Evolutionary conservation across 306 rosid genomes (phyloP).

Genomic region (Quercus alba): DNA sequence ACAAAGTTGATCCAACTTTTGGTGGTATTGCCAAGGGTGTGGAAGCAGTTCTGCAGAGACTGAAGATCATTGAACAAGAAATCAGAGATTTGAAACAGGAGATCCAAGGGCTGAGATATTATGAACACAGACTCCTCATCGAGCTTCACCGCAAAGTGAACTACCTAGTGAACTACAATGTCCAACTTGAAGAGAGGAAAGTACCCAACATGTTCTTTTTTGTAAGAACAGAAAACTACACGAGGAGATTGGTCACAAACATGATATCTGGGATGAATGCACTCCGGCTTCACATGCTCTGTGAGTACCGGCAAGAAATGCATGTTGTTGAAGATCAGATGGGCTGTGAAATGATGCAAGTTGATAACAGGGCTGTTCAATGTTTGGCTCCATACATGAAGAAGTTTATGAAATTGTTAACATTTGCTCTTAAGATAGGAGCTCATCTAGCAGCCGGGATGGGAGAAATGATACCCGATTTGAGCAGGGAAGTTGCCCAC

Average conservation of each 20-base stretch:
- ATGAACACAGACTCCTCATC: constrained; percentile 77
- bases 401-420: constrained; percentile 80
- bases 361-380: constrained; percentile 73
- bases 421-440: constrained; percentile 88
- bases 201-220: constrained; percentile 90
- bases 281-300: constrained; percentile 85
- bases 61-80: constrained; percentile 94
- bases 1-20: constrained; percentile 61
- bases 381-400: constrained; percentile 85
- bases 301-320: constrained; percentile 82
- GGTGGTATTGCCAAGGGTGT: constrained; percentile 99
- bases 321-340: constrained; percentile 92
- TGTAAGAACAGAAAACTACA: constrained; percentile 80
- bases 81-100: constrained; percentile 93
- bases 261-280: constrained; percentile 85
- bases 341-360: constrained; percentile 91
- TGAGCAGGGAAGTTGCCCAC: constrained; percentile 86
- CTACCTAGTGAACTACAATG: constrained; percentile 75
- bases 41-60: constrained; percentile 79
- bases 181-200: constrained; percentile 89
- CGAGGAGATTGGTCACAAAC: constrained; percentile 74
- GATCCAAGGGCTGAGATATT: constrained; percentile 88
- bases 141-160: constrained; percentile 86
- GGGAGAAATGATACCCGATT: constrained; percentile 95
- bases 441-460: constrained; percentile 94